Percentiles rank a stretch among this genome's conserved stretches.
These are phyloP conservation scores for Cercospora brassicicola DNA, from an alignment of 2,329 filamentous ascomycete species.

Conservation along the genomic window DNA sequence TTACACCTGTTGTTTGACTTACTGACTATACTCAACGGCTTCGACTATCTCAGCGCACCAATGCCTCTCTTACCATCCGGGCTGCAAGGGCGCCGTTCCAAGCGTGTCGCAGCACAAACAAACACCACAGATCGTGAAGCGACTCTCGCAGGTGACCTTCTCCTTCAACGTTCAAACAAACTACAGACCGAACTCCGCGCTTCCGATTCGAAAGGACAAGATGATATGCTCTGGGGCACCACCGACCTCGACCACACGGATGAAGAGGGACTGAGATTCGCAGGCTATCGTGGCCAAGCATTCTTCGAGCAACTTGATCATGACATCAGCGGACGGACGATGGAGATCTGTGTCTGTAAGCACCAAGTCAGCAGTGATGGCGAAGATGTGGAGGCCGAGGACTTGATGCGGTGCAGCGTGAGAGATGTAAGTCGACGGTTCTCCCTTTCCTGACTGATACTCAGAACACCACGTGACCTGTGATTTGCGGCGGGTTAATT, in stretches of 20 bases:
- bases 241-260: not conserved
- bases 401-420: slow-evolving; percentile 16
- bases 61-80: not conserved
- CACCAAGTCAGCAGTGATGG: not conserved
- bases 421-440: slow-evolving; percentile 14
- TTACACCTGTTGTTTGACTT: not conserved
- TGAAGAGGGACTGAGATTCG: slow-evolving; percentile 1
- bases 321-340: not conserved
- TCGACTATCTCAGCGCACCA: not conserved
- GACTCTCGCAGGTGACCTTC: not conserved
- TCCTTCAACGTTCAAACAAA: not conserved
- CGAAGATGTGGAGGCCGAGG: slow-evolving; percentile 6
- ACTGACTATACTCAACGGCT: not conserved
- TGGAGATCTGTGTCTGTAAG: slow-evolving; percentile 12
- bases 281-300: not conserved
- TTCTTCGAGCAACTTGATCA: not conserved
- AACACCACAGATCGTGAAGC: not conserved
- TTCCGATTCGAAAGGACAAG: slow-evolving; percentile 1
- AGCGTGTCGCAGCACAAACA: not conserved
- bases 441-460: not conserved
- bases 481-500: not conserved
- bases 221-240: not conserved
- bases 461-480: not conserved
- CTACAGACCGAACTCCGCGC: slow-evolving; percentile 1
- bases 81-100: not conserved